Percentiles rank a stretch among this genome's conserved stretches.
These are phyloP conservation scores for Stagonosporopsis tanaceti DNA, from an alignment of 2,329 filamentous ascomycete genomes.

Conservation along the genomic window DNA sequence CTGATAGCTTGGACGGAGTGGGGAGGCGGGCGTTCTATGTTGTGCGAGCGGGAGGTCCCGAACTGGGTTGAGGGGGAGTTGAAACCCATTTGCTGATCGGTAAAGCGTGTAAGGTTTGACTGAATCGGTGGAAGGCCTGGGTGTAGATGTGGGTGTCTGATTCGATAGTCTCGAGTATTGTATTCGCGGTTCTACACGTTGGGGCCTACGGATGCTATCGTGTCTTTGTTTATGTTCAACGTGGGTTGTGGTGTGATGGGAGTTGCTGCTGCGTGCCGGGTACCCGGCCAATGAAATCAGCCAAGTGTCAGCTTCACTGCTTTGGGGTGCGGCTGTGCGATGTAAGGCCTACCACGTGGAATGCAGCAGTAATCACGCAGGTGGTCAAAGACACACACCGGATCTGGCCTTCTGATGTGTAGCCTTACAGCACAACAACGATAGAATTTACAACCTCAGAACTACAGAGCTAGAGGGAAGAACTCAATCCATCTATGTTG, in stretches of 20 bases:
- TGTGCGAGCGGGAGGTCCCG: not conserved
- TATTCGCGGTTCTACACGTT: not conserved
- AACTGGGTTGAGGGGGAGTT: not conserved
- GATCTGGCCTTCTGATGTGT: too few relatives aligned
- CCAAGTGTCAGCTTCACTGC: slow-evolving; percentile 1
- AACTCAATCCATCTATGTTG: too few relatives aligned
- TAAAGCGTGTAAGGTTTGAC: not conserved
- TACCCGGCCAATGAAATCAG: slow-evolving; percentile 8
- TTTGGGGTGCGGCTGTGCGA: slow-evolving; percentile 1
- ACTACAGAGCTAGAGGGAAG: too few relatives aligned
- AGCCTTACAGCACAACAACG: too few relatives aligned
- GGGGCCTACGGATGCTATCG: not conserved
- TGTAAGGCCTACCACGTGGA: not conserved
- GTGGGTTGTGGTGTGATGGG: not conserved
- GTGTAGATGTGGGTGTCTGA: too few relatives aligned
- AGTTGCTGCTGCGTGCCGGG: not conserved
- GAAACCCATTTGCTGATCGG: not conserved
- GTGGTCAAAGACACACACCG: too few relatives aligned
- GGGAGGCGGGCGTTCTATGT: slow-evolving; percentile 11
- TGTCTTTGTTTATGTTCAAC: not conserved
- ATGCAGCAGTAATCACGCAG: too few relatives aligned
- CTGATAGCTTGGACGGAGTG: slow-evolving; percentile 29
- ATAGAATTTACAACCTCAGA: too few relatives aligned
- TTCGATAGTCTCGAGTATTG: not conserved
- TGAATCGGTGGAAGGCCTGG: not conserved